These are phyloP conservation scores for Wallacemonas collosoma DNA, from an alignment of 208 protist species.

Conservation along the genomic window DNA sequence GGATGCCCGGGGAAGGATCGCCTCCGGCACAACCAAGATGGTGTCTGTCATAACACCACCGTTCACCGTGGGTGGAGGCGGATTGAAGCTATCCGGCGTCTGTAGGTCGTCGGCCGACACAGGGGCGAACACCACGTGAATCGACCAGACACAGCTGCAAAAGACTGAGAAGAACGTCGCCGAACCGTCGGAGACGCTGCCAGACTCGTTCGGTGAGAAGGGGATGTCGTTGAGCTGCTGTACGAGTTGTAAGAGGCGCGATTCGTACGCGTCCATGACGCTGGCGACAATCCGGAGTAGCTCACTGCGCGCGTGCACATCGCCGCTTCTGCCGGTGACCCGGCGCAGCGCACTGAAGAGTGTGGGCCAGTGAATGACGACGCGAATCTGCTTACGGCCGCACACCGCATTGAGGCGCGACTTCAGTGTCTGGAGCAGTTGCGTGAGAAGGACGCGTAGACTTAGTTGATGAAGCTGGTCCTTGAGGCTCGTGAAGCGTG, in stretches of 20 bases:
- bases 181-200: slow-evolving; percentile 18
- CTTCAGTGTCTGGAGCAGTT: slow-evolving; percentile 42
- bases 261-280: slow-evolving; percentile 38
- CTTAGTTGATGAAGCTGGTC: slow-evolving; percentile 62
- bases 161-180: slow-evolving; percentile 43
- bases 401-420: slow-evolving; percentile 43
- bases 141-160: slow-evolving; percentile 47
- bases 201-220: slow-evolving; percentile 1
- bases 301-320: slow-evolving; percentile 38
- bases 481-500: slow-evolving; percentile 24
- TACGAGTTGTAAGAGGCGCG: slow-evolving; percentile 47
- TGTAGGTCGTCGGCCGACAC: slow-evolving; percentile 6
- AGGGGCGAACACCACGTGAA: slow-evolving; percentile 58
- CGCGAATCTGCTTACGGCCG: slow-evolving; percentile 39
- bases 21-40: slow-evolving; percentile 30
- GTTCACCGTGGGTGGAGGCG: slow-evolving; percentile 22
- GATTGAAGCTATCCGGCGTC: slow-evolving; percentile 7
- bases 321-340: slow-evolving; percentile 14
- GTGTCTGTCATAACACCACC: slow-evolving; percentile 46
- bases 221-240: slow-evolving; percentile 41
- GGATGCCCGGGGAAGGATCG: slow-evolving; percentile 22
- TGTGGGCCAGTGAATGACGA: slow-evolving; percentile 68
- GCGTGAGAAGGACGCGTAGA: slow-evolving; percentile 56
- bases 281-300: slow-evolving; percentile 46
- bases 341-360: slow-evolving; percentile 40